Base-by-base conservation (phyloP, 805 yeast species). In the Saccharomycopsis oosterbeekiorum region DNA sequence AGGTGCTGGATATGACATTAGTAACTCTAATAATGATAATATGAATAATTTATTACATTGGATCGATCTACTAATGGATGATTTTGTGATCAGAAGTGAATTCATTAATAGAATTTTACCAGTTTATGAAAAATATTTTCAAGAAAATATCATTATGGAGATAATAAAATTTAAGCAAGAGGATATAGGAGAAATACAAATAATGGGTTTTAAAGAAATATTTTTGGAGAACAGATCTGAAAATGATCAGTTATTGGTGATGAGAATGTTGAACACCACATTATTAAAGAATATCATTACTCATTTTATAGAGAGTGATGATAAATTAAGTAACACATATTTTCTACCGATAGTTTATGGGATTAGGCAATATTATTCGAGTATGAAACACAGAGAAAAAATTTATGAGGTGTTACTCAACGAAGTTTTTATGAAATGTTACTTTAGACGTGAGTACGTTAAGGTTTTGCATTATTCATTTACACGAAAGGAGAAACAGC, bases 351-450 rank as follows among this genome's bases (percentile, higher is more conserved):
- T 43, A 12, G 24, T 60, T 17, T 36, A 39, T 43, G 60, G 59
- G 8, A 40, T 60, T 36, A 43, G 41, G 9, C 29, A 51, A 1
- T 60, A 50, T 14, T 40, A 56, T 26, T 39, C 12, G 6, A 19
- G 36, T 21, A 50, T 15, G 34, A 50, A 47, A 9, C 42, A 17
- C 14, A 58, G 56, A 21, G 50, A n/a, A 29, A 40, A 34, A 12
- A 29, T 57, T 24, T 17, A 41, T 24, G 53, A 60, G 14, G 58
- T 60, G 24, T 60, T 60, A 15, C 41, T 60, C 24, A 51, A 57
- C 6, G 55, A 41, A 11, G 34, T 51, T 29, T 57, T 60, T 29
- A 57, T 51, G 37, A 53, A 29, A 29, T 24, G 53, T 14, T 24
- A 57, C 8, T 36, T 50, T 15, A 26, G 17, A 47, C 53, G 34